Evolutionary conservation across 768 basidiomycete species (phyloP).

Genomic region (Xerocomellus dryophilus): DNA sequence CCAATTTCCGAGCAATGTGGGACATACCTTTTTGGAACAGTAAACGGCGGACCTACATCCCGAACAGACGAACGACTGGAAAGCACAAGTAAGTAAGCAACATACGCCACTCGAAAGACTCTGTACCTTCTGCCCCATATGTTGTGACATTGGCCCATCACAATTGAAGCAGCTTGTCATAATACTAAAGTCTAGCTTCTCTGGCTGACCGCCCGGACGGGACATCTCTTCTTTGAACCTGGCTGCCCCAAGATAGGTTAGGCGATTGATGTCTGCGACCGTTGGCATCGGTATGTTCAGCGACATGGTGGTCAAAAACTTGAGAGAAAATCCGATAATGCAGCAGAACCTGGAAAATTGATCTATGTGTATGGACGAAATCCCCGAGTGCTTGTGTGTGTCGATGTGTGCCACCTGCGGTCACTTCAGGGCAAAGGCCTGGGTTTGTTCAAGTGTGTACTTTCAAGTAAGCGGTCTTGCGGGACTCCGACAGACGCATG

Average conservation of each 20-base stretch:
- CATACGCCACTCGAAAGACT: not conserved
- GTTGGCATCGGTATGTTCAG: slow-evolving; percentile 22
- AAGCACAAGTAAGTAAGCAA: not conserved
- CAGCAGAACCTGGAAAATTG: not conserved
- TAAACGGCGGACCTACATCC: slow-evolving; percentile 31
- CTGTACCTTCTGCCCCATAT: slow-evolving; percentile 21
- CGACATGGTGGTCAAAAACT: slow-evolving; percentile 15
- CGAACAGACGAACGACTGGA: slow-evolving; percentile 28
- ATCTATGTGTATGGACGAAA: not conserved
- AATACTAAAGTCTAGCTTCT: slow-evolving; percentile 28
- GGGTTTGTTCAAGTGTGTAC: too few relatives aligned
- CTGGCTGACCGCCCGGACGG: slow-evolving; percentile 28
- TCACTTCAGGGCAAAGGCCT: not conserved
- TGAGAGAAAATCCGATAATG: not conserved
- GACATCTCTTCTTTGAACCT: slow-evolving; percentile 27
- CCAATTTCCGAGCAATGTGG: not conserved
- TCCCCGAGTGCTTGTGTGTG: not conserved
- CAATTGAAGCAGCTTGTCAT: slow-evolving; percentile 26
- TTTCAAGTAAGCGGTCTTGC: not conserved
- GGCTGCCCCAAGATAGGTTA: slow-evolving; percentile 30
- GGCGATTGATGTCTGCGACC: slow-evolving; percentile 23
- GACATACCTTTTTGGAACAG: slow-evolving; percentile 28
- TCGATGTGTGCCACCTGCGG: not conserved
- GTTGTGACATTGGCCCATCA: slow-evolving; percentile 4
- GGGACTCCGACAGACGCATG: not conserved